A percentile compares a stretch with the other conserved stretches of the same genome.
These are phyloP conservation scores for Zygosaccharomyces sapae DNA, from an alignment of 1,139 yeast genomes.

Conservation along the genomic window DNA sequence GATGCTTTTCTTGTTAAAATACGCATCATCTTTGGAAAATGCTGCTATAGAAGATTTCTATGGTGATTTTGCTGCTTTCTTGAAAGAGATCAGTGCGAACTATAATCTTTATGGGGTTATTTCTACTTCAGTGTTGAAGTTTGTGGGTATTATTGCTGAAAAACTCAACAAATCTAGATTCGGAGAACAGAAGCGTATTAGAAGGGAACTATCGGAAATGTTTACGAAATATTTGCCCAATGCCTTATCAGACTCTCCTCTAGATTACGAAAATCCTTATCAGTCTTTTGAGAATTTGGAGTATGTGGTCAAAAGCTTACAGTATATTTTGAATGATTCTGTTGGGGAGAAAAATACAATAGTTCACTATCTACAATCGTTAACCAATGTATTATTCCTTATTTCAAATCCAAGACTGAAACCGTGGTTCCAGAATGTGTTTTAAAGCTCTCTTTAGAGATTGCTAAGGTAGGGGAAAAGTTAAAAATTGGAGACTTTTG, in stretches of 20 bases:
- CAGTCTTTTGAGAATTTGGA: slow-evolving; percentile 19
- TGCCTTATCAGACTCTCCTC: slow-evolving; percentile 33
- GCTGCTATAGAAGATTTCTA: slow-evolving; percentile 79
- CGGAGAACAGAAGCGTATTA: slow-evolving; percentile 56
- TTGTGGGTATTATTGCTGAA: slow-evolving; percentile 48
- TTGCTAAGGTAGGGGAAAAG: slow-evolving; percentile 39
- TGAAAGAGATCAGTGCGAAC: slow-evolving; percentile 54
- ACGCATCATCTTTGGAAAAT: slow-evolving; percentile 60
- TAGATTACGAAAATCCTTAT: slow-evolving; percentile 9
- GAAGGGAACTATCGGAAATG: slow-evolving; percentile 64
- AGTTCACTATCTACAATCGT: slow-evolving; percentile 45
- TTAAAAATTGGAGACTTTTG: slow-evolving; percentile 50
- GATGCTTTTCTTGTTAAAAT: slow-evolving; percentile 40
- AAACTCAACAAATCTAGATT: slow-evolving; percentile 56
- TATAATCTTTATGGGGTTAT: slow-evolving; percentile 47
- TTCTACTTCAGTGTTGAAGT: slow-evolving; percentile 49
- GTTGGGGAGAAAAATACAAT: slow-evolving; percentile 46
- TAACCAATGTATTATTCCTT: slow-evolving; percentile 44
- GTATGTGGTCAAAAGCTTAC: slow-evolving; percentile 42
- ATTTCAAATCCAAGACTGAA: slow-evolving; percentile 40
- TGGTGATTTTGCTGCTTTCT: slow-evolving; percentile 51
- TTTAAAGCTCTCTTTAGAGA: slow-evolving; percentile 35
- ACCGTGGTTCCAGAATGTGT: slow-evolving; percentile 36
- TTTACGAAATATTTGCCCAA: slow-evolving; percentile 53
- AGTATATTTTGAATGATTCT: slow-evolving; percentile 45